Percentiles rank a stretch among this genome's conserved stretches.
Evolutionary conservation across 345 rosid species (phyloP).

Genomic region (Syzygium aqueum): DNA sequence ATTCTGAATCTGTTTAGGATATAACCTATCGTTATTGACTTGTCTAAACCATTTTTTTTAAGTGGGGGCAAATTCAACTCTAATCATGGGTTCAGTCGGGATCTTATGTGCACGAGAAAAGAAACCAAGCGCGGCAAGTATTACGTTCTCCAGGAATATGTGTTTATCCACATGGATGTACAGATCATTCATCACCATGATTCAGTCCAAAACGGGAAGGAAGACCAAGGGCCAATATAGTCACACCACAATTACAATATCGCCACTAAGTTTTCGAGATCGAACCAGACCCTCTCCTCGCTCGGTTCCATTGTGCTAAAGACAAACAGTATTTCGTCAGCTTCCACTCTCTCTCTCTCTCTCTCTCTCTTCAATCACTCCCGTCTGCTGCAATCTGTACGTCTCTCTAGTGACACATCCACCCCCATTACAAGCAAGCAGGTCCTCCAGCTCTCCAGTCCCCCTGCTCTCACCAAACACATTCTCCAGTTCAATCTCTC

Average conservation of each 20-base stretch:
- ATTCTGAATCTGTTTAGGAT: too few relatives aligned
- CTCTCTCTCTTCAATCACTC: not conserved
- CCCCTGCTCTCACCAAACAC: not conserved
- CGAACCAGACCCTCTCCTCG: not conserved
- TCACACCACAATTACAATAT: not conserved
- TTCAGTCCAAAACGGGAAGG: not conserved
- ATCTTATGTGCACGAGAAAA: not conserved
- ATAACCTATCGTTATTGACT: not conserved
- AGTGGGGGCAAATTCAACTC: not conserved
- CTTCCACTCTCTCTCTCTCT: not conserved
- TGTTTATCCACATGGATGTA: not conserved
- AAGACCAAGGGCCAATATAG: slow-evolving; percentile 6
- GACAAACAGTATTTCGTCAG: slow-evolving; percentile 20
- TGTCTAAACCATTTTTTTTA: not conserved
- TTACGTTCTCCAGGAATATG: not conserved
- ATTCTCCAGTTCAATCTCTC: not conserved
- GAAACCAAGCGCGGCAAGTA: not conserved
- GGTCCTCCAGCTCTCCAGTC: not conserved
- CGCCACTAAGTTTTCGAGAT: not conserved
- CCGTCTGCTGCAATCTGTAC: not conserved
- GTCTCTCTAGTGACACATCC: not conserved
- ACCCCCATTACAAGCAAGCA: not conserved
- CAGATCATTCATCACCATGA: not conserved
- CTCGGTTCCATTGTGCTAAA: slow-evolving; percentile 8
- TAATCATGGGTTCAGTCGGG: not conserved